Evolutionary conservation across 495 filamentous ascomycete species (phyloP), one percentile per base, ranked within the genome.

Genomic region (Xylaria castorea): DNA sequence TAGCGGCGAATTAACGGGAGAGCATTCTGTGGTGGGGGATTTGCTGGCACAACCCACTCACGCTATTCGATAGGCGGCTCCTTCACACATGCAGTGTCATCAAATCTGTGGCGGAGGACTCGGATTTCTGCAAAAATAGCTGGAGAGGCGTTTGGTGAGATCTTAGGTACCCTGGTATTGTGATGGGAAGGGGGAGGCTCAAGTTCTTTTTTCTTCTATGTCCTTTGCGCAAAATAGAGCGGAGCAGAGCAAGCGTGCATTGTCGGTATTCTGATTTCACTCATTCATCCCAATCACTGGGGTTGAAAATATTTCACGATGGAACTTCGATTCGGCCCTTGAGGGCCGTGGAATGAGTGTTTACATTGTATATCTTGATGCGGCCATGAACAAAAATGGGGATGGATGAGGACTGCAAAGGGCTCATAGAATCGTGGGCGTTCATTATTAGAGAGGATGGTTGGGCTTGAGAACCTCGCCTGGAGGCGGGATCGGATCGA

Each of bases 141-240:
- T 55, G 25, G 22, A n/a, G 42, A 14, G 67, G 50, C 36, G 68
- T 70, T 65, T 68, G 68, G 50, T 22, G 63, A 48, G 38, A 67
- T 50, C 48, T 57, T 50, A 40, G 48, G 57, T 68, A 57, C 66
- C 66, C 66, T 32, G 32, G 66, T 50, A 68, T 68, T 30, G 46
- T 14, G 64, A 48, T 32, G 63, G 63, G 27, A 57, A 38, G 36
- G 68, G 36, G 25, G 1, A 62, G 30, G 27, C 44, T 67, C n/a
- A 18, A n/a, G n/a, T 70, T 32, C 62, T 40, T 40, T 8, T 58
- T 75, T 42, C n/a, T 66, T 72, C 42, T 36, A 50, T 70, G 9
- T 75, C 42, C 64, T 34, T 55, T 53, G 6, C 36, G 36, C 40
- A 64, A 34, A 75, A 71, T 69, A 66, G 51, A 74, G 40, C 32